Evolutionary conservation across 2,329 filamentous ascomycete genomes (phyloP).

Genomic region (Didymella pinodella): DNA sequence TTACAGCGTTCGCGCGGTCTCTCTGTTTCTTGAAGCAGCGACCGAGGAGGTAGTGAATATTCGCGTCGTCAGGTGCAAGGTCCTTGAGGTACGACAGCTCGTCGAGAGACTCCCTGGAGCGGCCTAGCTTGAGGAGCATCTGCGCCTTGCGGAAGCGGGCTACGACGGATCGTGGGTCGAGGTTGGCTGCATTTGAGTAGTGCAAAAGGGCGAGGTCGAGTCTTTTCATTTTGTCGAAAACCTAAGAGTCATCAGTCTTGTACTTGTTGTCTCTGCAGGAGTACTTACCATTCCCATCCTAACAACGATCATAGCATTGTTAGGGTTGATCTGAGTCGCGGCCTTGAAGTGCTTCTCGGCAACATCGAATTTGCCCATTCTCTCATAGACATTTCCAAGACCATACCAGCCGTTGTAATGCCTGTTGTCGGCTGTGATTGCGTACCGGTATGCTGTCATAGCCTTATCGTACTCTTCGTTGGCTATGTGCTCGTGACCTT

Average conservation of each 20-base stretch:
- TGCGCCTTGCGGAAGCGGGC: constrained; percentile 94
- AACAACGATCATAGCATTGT: constrained; percentile 89
- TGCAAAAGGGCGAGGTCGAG: constrained; percentile 78
- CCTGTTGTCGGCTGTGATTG: constrained; percentile 82
- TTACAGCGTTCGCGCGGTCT: constrained; percentile 77
- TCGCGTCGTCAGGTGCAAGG: constrained; percentile 90
- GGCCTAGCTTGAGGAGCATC: constrained; percentile 78
- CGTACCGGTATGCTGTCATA: constrained; percentile 82
- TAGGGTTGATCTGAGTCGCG: constrained; percentile 88
- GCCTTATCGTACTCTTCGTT: constrained; percentile 99
- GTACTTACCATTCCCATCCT: constrained; percentile 80
- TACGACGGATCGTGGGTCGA: constrained; percentile 82
- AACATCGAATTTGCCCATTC: constrained; percentile 88
- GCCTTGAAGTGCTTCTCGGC: constrained; percentile 91
- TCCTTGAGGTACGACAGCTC: constrained; percentile 91
- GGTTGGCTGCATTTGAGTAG: constrained; percentile 81
- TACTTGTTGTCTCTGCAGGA: too few species aligned
- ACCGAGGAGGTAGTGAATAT: constrained; percentile 93
- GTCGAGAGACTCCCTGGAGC: constrained; percentile 73
- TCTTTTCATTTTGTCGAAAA: constrained; percentile 85
- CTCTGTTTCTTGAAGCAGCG: constrained; percentile 70
- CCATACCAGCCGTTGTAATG: constrained; percentile 99
- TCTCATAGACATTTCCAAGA: constrained; percentile 80
- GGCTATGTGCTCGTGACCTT: constrained; percentile 93
- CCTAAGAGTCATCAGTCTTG: constrained; percentile 31